These are phyloP conservation scores for Neurospora crassa DNA, from an alignment of 2,329 filamentous ascomycete genomes.

Conservation along the genomic window DNA sequence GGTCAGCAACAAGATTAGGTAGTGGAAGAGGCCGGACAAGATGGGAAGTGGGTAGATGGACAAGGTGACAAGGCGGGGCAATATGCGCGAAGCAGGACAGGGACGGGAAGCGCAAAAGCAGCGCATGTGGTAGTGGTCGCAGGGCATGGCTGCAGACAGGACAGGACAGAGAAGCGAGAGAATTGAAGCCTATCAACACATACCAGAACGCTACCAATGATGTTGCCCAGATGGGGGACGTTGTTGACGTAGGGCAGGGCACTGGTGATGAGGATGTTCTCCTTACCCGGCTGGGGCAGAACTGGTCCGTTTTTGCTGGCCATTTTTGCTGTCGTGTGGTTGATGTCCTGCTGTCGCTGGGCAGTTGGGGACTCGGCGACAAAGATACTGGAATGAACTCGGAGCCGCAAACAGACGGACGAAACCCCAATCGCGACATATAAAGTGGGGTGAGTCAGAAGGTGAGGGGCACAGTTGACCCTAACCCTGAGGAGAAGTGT, in stretches of 20 bases:
- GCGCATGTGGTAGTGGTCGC: background rate
- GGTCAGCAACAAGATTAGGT: slow-evolving; percentile 1
- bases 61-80: background rate
- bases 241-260: slow-evolving; percentile 81
- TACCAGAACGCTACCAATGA: slow-evolving; percentile 70
- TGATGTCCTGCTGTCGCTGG: slow-evolving; percentile 1
- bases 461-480: background rate
- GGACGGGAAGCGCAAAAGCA: background rate
- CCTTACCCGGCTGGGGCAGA: slow-evolving; percentile 61
- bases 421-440: background rate
- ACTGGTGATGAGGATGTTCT: slow-evolving; percentile 83
- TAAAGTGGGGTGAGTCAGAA: background rate
- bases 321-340: slow-evolving; percentile 7
- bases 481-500: background rate
- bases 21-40: background rate
- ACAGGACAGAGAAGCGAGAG: background rate
- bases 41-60: background rate
- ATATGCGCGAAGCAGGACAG: background rate
- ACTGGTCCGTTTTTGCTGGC: slow-evolving; percentile 30
- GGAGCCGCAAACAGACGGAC: background rate
- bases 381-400: background rate
- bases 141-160: background rate
- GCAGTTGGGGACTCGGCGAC: background rate
- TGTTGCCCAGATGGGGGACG: slow-evolving; percentile 78
- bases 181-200: background rate